Evolutionary conservation across 2,329 filamentous ascomycete species (phyloP).

Genomic region (Sporothrix sp.): DNA sequence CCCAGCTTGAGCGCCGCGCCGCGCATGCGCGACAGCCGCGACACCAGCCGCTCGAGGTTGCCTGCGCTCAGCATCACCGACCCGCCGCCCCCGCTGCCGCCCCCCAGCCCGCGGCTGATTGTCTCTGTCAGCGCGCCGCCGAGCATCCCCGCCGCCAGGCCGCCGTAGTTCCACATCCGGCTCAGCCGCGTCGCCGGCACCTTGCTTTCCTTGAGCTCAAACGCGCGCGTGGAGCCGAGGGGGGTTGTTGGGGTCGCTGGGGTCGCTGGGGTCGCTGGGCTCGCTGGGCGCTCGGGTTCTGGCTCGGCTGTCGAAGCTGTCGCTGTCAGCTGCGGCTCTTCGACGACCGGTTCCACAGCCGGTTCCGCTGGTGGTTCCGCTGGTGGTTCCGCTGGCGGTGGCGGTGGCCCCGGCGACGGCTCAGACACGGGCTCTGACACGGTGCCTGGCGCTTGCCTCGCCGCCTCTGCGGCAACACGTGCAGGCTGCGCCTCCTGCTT

Average conservation of each 20-base stretch:
- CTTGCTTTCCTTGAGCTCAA: constrained; percentile 75
- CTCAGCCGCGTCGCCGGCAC: constrained; percentile 83
- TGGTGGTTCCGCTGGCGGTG: background rate
- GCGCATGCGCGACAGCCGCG: constrained; percentile 90
- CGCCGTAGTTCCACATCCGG: constrained; percentile 88
- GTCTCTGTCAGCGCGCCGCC: constrained; percentile 83
- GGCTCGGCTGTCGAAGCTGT: too few relatives aligned
- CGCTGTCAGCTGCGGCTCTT: too few relatives aligned
- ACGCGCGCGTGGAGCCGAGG: background rate
- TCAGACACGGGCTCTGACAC: background rate
- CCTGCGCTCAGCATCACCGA: constrained; percentile 78
- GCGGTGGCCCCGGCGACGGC: background rate
- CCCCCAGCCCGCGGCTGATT: constrained; percentile 68
- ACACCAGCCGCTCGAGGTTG: constrained; percentile 88
- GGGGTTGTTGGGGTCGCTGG: background rate
- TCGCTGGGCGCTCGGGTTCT: too few relatives aligned
- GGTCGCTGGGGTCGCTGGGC: background rate
- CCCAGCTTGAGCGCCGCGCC: constrained; percentile 94
- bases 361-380: background rate
- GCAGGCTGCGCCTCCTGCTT: background rate
- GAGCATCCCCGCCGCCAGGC: constrained; percentile 89
- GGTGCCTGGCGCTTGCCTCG: background rate
- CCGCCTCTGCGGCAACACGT: background rate
- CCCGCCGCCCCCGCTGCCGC: constrained; percentile 46
- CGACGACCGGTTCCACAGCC: too few relatives aligned